Evolutionary conservation across 108 stramenopile species (phyloP).

Genomic region (Cyclotella distinguenda): DNA sequence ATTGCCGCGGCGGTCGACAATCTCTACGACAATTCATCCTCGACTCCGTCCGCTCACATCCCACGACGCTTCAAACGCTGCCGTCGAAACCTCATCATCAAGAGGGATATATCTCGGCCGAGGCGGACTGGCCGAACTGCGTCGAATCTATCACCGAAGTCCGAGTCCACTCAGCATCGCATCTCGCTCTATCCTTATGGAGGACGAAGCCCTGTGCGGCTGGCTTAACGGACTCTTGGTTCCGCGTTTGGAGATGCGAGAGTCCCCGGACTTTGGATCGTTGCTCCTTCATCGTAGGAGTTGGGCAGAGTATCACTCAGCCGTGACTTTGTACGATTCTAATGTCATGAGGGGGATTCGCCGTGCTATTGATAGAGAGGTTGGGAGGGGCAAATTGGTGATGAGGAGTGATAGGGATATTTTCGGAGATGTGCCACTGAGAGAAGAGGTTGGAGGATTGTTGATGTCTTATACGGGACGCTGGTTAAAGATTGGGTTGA

Average conservation of each 20-base stretch:
- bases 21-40: neutral
- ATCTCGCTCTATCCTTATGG: no score
- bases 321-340: constrained; percentile 48
- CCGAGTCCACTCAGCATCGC: no score
- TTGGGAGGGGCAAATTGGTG: constrained; percentile 67
- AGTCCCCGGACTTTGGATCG: no score
- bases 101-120: no score
- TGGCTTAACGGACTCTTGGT: neutral
- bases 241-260: no score
- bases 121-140: no score
- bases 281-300: constrained; percentile 13
- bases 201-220: no score
- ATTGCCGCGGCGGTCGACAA: neutral
- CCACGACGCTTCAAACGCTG: neutral
- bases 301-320: constrained; percentile 33
- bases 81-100: neutral
- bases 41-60: no score
- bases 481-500: constrained; percentile 91
- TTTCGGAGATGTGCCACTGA: constrained; percentile 74
- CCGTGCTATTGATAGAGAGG: constrained; percentile 56
- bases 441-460: constrained; percentile 62
- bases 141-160: no score
- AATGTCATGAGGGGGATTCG: constrained; percentile 41
- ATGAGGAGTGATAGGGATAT: constrained; percentile 85
- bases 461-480: constrained; percentile 83